phyloP scores from a whole-genome alignment of 164 flowering plant genomes.

The Macadamia tetraphylla region DNA sequence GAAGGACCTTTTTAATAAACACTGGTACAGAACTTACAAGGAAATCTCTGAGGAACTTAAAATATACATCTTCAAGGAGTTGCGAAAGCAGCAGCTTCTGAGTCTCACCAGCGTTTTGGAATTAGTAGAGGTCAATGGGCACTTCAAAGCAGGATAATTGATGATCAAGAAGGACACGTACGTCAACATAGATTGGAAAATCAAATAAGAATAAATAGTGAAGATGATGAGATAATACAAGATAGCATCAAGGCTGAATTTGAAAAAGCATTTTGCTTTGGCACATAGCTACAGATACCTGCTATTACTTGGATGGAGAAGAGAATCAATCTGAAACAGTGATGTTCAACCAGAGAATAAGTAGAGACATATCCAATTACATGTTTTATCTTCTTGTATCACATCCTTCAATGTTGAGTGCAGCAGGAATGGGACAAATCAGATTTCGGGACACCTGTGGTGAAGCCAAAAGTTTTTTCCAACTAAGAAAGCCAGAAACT shows the following conservation, averaged over 20 bases:
- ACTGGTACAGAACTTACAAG: too few species aligned
- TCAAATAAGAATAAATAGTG: too few species aligned
- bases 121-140: not conserved
- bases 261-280: conserved; percentile 8
- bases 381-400: conserved; percentile 24
- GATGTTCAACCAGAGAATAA: not conserved
- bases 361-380: conserved; percentile 21
- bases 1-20: not conserved
- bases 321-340: too few species aligned
- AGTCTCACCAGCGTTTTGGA: too few species aligned
- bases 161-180: too few species aligned
- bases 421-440: conserved; percentile 22
- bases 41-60: too few species aligned
- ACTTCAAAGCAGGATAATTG: not conserved
- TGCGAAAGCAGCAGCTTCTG: too few species aligned
- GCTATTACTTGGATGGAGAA: not conserved
- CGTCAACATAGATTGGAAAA: too few species aligned
- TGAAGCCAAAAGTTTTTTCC: conserved; percentile 17
- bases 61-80: too few species aligned
- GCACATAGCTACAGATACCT: conserved; percentile 17
- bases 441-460: conserved; percentile 23
- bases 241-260: not conserved
- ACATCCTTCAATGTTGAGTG: conserved; percentile 23
- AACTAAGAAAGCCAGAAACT: not conserved
- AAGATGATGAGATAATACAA: too few species aligned